Percentiles rank a stretch among this genome's conserved stretches.
phyloP scores from a whole-genome alignment of 352 stramenopile species.

The Pythium biforme region DNA sequence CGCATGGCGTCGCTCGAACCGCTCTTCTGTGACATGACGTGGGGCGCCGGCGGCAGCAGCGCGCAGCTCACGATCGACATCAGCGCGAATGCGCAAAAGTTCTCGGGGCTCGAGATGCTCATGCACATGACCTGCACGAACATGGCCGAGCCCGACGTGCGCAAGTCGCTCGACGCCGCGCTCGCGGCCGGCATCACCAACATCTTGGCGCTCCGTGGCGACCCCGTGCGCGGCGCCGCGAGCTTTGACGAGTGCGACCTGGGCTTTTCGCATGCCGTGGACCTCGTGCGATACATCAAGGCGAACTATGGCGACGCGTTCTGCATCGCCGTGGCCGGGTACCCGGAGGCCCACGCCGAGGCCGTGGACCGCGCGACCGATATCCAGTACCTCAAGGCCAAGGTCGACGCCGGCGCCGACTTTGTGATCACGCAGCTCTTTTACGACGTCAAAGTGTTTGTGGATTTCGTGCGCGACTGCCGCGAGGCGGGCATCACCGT shows the following conservation, averaged over 20 bases:
- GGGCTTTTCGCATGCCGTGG: slow-evolving; percentile 93
- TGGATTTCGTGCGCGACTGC: slow-evolving; percentile 93
- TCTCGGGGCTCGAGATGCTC: slow-evolving; percentile 90
- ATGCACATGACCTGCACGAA: slow-evolving; percentile 99
- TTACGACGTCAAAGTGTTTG: slow-evolving; percentile 96
- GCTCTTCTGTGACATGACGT: slow-evolving; percentile 99
- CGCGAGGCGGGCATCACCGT: slow-evolving; percentile 89
- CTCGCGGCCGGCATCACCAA: slow-evolving; percentile 96
- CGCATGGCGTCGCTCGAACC: slow-evolving; percentile 94
- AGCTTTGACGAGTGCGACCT: slow-evolving; percentile 91
- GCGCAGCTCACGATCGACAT: slow-evolving; percentile 96
- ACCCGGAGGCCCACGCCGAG: slow-evolving; percentile 97
- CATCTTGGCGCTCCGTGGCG: slow-evolving; percentile 97
- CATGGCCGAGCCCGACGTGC: slow-evolving; percentile 93
- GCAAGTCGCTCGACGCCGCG: slow-evolving; percentile 89
- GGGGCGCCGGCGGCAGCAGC: slow-evolving; percentile 96
- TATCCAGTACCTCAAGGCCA: slow-evolving; percentile 97
- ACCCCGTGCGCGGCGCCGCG: slow-evolving; percentile 90
- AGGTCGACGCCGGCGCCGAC: slow-evolving; percentile 96
- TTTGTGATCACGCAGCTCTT: slow-evolving; percentile 99
- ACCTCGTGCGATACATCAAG: slow-evolving; percentile 97
- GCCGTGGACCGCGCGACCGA: slow-evolving; percentile 87
- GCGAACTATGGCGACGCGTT: slow-evolving; percentile 95
- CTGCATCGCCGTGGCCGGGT: slow-evolving; percentile 96
- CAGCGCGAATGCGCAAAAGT: slow-evolving; percentile 89